A percentile compares a stretch with the other conserved stretches of the same genome.
Conservation (phyloP, 2,329 filamentous ascomycete species). For the Verticillium albo-atrum region DNA sequence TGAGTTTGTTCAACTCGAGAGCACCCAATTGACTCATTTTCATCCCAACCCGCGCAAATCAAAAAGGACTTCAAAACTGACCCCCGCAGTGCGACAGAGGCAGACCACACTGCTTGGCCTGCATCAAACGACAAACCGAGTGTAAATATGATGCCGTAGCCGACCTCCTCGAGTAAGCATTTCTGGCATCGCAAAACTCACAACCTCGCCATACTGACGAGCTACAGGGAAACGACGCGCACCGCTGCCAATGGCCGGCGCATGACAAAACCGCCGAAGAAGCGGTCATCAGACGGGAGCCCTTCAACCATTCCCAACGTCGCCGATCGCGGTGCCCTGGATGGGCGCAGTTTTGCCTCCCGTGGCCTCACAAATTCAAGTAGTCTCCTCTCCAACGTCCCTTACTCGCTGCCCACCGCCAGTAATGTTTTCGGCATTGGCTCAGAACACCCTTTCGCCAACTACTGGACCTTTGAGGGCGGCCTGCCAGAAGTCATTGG, state of each 20-base stretch:
- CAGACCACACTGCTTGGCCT: conserved; percentile 63
- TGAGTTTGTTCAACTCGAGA: not conserved
- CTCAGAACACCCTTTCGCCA: conserved; percentile 73
- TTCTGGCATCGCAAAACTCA: not conserved
- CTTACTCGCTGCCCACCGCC: conserved; percentile 64
- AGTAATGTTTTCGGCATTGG: conserved; percentile 80
- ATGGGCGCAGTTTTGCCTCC: conserved; percentile 37
- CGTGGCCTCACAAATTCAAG: conserved; percentile 44
- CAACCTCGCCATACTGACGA: conserved; percentile 4
- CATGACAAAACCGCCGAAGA: conserved; percentile 55
- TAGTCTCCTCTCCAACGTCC: conserved; percentile 66
- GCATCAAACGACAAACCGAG: conserved; percentile 70
- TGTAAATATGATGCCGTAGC: conserved; percentile 75
- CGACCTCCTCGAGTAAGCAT: conserved; percentile 68
- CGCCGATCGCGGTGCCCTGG: conserved; percentile 47
- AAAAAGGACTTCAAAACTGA: not conserved
- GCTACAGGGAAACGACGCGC: conserved; percentile 50
- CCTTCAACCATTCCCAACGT: conserved; percentile 43
- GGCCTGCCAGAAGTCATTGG: conserved; percentile 71
- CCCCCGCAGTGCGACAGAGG: conserved; percentile 66
- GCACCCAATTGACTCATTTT: not conserved
- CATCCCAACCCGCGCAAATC: not conserved
- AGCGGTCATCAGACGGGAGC: conserved; percentile 37
- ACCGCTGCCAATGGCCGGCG: conserved; percentile 47
- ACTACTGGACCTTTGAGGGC: conserved; percentile 79